Conservation (phyloP, 345 rosid species). For the Euclidium syriacum region DNA sequence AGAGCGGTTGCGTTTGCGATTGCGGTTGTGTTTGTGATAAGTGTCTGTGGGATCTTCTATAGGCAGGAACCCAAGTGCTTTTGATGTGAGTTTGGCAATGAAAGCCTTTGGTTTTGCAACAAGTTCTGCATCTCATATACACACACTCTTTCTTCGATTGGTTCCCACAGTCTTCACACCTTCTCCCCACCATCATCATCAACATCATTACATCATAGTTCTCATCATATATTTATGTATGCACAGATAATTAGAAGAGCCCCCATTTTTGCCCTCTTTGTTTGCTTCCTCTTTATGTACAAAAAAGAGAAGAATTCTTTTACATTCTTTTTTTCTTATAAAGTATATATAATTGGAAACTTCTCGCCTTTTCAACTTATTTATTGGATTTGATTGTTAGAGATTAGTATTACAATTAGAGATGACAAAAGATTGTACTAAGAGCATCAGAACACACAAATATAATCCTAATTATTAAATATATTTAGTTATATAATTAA, state of each 20-base stretch:
- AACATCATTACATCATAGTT: background rate
- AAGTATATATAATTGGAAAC: background rate
- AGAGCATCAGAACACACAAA: too few species aligned
- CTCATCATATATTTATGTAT: background rate
- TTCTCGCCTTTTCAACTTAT: background rate
- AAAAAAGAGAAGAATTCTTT: background rate
- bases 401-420: too few species aligned
- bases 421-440: too few species aligned
- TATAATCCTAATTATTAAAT: too few species aligned
- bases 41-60: slow-evolving; percentile 32
- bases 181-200: slow-evolving; percentile 32
- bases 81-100: slow-evolving; percentile 56
- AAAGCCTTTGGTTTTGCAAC: slow-evolving; percentile 54
- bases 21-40: slow-evolving; percentile 1
- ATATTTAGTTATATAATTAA: too few species aligned
- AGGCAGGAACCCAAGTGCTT: slow-evolving; percentile 74
- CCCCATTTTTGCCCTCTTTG: slow-evolving; percentile 11
- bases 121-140: slow-evolving; percentile 53
- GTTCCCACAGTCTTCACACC: slow-evolving; percentile 72
- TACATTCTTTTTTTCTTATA: background rate
- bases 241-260: background rate
- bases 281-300: slow-evolving; percentile 20
- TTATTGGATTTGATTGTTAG: too few species aligned
- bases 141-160: slow-evolving; percentile 61
- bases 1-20: slow-evolving; percentile 9